Conservation (phyloP, 1,139 yeast genomes). For the Meyerozyma elateridarum region DNA sequence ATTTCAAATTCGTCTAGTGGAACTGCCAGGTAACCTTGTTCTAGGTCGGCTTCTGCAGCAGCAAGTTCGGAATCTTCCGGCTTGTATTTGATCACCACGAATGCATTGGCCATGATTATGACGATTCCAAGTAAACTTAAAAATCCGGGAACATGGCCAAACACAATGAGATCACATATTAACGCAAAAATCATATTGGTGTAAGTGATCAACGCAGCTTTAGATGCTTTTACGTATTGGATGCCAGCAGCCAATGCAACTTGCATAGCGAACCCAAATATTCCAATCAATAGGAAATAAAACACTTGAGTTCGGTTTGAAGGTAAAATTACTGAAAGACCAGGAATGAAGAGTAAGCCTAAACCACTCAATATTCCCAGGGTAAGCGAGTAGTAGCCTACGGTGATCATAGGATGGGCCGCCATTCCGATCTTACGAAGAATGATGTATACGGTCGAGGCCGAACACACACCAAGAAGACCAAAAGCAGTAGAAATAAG, state of each 20-base stretch:
- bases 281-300: slow-evolving; percentile 56
- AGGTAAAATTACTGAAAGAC: slow-evolving; percentile 58
- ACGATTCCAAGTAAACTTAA: slow-evolving; percentile 67
- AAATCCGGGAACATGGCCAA: slow-evolving; percentile 68
- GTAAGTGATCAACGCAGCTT: slow-evolving; percentile 72
- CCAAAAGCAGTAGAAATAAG: slow-evolving; percentile 63
- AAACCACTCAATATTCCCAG: slow-evolving; percentile 53
- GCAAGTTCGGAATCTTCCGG: slow-evolving; percentile 22
- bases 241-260: slow-evolving; percentile 76
- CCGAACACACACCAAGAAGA: slow-evolving; percentile 65
- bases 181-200: slow-evolving; percentile 75
- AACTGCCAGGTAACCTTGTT: slow-evolving; percentile 9
- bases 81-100: slow-evolving; percentile 51
- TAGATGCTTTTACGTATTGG: slow-evolving; percentile 75
- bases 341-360: slow-evolving; percentile 54
- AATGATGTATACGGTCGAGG: slow-evolving; percentile 65
- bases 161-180: slow-evolving; percentile 68
- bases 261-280: slow-evolving; percentile 80
- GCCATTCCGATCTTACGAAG: slow-evolving; percentile 70
- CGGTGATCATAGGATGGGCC: slow-evolving; percentile 78
- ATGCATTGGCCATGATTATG: slow-evolving; percentile 64
- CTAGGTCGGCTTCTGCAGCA: slow-evolving; percentile 6
- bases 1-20: slow-evolving; percentile 4
- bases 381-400: slow-evolving; percentile 66
- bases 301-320: slow-evolving; percentile 58